phyloP scores from a whole-genome alignment of 495 filamentous ascomycete species.

The Podospora pseudocomata region DNA sequence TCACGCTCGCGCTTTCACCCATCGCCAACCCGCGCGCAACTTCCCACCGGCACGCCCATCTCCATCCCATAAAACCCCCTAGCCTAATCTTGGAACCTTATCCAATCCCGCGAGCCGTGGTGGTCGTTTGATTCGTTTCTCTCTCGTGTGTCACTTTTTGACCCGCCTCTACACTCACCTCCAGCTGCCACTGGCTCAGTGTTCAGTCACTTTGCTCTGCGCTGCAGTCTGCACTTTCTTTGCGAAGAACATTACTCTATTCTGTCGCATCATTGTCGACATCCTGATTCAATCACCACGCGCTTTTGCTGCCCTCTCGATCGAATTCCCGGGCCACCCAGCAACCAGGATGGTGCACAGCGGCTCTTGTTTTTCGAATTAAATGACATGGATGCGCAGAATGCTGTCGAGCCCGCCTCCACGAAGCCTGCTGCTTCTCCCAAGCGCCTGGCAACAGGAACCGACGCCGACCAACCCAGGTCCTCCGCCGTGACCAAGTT shows the following conservation, averaged over 20 bases:
- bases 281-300: conserved; percentile 29
- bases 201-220: background rate
- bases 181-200: conserved; percentile 9
- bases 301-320: conserved; percentile 14
- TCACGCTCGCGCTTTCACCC: background rate
- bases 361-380: conserved; percentile 45
- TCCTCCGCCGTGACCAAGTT: conserved; percentile 37
- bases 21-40: background rate
- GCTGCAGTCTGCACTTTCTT: conserved; percentile 8
- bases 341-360: conserved; percentile 54
- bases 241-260: conserved; percentile 7
- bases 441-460: conserved; percentile 37
- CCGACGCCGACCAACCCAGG: conserved; percentile 40
- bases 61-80: background rate
- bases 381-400: conserved; percentile 59
- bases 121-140: conserved; percentile 11
- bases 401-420: conserved; percentile 55
- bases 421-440: conserved; percentile 52
- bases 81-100: background rate
- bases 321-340: conserved; percentile 32
- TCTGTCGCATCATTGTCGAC: conserved; percentile 25
- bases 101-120: background rate
- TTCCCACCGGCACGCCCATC: background rate
- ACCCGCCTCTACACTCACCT: background rate
- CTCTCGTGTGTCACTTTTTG: conserved; percentile 8